These are phyloP conservation scores for Fraxinus sp. DNA, from an alignment of 305 asterid species.

Conservation along the genomic window DNA sequence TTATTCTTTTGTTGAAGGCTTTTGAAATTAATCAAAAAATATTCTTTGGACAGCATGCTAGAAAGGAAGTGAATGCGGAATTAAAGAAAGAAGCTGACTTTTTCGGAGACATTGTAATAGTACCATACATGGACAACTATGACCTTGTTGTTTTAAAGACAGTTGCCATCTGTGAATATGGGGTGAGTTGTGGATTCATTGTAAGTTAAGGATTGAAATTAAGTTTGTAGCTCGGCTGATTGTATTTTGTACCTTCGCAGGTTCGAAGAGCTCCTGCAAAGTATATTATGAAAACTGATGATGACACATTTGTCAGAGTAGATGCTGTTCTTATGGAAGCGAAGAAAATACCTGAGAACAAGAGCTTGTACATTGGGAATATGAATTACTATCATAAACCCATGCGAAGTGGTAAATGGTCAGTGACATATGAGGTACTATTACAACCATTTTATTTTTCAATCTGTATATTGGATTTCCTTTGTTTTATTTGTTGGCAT, in stretches of 20 bases:
- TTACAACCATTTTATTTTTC: background rate
- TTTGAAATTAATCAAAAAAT: conserved; percentile 21
- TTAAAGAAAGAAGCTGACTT: conserved; percentile 76
- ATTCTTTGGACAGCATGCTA: conserved; percentile 50
- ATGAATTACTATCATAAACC: conserved; percentile 80
- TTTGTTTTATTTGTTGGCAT: background rate
- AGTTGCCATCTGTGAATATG: conserved; percentile 75
- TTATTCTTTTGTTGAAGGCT: background rate
- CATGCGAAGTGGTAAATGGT: conserved; percentile 83
- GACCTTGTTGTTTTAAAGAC: conserved; percentile 87
- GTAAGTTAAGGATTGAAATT: conserved; percentile 1
- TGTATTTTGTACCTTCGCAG: conserved; percentile 34
- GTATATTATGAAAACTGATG: conserved; percentile 80
- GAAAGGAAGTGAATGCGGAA: conserved; percentile 67
- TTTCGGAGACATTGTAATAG: conserved; percentile 73
- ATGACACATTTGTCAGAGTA: conserved; percentile 84
- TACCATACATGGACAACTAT: conserved; percentile 79
- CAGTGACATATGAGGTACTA: conserved; percentile 72
- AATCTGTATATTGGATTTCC: background rate
- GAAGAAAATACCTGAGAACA: conserved; percentile 43
- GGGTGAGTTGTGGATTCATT: conserved; percentile 48
- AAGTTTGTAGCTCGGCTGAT: background rate
- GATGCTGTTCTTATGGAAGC: conserved; percentile 65
- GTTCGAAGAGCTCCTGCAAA: conserved; percentile 57
- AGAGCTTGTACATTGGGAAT: conserved; percentile 73